Conservation (phyloP, 306 rosid species). For the Rosa chinensis region DNA sequence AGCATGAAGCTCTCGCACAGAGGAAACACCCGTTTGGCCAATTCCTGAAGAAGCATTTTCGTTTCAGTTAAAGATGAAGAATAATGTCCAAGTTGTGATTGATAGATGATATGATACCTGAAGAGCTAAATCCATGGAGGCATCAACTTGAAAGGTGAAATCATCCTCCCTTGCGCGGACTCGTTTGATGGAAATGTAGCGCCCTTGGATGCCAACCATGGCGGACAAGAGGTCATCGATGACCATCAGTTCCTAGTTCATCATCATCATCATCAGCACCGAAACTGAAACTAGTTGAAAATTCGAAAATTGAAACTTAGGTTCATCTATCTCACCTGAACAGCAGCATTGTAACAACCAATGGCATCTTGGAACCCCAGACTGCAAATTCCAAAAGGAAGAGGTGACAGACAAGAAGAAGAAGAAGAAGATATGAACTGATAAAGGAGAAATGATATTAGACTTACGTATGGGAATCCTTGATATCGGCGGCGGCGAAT, state of each 20-base stretch:
- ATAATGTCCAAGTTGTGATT: background rate
- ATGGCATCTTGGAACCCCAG: conserved; percentile 36
- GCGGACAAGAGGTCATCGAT: conserved; percentile 87
- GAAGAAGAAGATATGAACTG: background rate
- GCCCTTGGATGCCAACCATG: conserved; percentile 89
- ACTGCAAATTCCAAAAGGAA: conserved; percentile 15
- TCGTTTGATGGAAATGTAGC: conserved; percentile 70
- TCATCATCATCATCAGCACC: no score
- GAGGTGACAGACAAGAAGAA: background rate
- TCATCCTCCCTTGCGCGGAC: conserved; percentile 59
- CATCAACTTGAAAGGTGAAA: conserved; percentile 61
- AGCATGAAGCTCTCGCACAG: conserved; percentile 78
- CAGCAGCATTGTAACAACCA: conserved; percentile 72
- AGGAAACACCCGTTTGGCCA: conserved; percentile 84
- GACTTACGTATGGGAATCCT: conserved; percentile 36
- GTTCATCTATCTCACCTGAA: conserved; percentile 54
- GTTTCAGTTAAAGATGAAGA: no score
- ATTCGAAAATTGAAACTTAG: background rate
- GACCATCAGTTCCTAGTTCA: conserved; percentile 78
- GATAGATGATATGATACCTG: conserved; percentile 55
- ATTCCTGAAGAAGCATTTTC: conserved; percentile 57
- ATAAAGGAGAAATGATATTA: background rate
- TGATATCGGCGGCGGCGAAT: conserved; percentile 44
- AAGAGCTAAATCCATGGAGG: conserved; percentile 93
- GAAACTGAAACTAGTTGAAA: no score